A percentile compares a stretch with the other conserved stretches of the same genome.
Conservation (phyloP, 768 basidiomycete genomes). For the Russula abietina region DNA sequence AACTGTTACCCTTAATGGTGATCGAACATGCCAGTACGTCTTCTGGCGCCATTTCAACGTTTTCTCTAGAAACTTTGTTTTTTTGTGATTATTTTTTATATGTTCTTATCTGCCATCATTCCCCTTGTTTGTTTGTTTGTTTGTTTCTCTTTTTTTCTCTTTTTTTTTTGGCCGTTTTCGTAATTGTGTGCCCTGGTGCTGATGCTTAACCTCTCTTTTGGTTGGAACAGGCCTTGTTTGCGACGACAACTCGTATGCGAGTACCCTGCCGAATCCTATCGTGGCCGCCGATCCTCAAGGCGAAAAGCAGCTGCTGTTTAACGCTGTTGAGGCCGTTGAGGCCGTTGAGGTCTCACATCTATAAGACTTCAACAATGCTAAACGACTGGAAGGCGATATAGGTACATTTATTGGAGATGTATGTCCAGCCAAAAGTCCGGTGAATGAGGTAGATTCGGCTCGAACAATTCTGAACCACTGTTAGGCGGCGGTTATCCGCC, state of each 20-base stretch:
- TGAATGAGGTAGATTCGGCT: too few species aligned
- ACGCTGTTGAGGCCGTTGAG: too few species aligned
- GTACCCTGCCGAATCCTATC: slow-evolving; percentile 20
- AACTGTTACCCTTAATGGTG: neutral
- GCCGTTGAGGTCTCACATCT: too few species aligned
- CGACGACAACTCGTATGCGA: slow-evolving; percentile 19
- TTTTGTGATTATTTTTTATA: neutral
- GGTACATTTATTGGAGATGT: too few species aligned
- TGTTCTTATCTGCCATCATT: neutral
- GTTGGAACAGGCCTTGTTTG: slow-evolving; percentile 16
- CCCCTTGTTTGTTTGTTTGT: too few species aligned
- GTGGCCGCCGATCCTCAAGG: slow-evolving; percentile 17
- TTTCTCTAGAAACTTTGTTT: neutral
- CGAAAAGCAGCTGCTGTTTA: neutral
- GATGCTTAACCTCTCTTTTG: neutral
- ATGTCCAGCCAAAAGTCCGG: too few species aligned
- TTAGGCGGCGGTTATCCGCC: too few species aligned
- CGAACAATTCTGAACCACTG: too few species aligned
- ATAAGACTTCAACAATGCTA: neutral
- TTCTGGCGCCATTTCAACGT: neutral
- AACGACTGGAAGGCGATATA: neutral
- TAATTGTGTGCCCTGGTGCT: neutral
- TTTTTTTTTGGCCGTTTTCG: neutral
- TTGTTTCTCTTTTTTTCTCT: neutral
- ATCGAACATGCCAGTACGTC: slow-evolving; percentile 21